These are phyloP conservation scores for Podosphaera xanthii DNA, from an alignment of 2,329 filamentous ascomycete species.

Conservation along the genomic window DNA sequence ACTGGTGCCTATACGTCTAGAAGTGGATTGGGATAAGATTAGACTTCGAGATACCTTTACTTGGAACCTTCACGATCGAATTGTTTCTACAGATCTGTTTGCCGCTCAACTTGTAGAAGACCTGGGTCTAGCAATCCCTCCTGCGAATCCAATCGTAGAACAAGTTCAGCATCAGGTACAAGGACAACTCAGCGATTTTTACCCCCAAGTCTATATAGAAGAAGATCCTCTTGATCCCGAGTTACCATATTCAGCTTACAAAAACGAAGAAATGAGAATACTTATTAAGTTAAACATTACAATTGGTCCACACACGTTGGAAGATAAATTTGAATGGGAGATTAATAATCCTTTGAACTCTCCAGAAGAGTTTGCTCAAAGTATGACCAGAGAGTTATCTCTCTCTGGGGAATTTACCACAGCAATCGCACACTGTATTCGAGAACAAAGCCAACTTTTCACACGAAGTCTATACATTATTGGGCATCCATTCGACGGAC, in stretches of 20 bases:
- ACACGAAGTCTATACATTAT: constrained; percentile 82
- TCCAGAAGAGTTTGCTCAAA: constrained; percentile 76
- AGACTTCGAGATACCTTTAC: constrained; percentile 94
- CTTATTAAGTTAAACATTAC: constrained; percentile 93
- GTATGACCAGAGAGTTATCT: constrained; percentile 75
- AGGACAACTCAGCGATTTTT: constrained; percentile 82
- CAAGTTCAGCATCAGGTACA: constrained; percentile 46
- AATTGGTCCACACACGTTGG: constrained; percentile 77
- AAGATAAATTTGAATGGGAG: constrained; percentile 98
- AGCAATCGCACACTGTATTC: constrained; percentile 90
- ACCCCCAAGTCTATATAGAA: constrained; percentile 73
- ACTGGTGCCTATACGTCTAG: constrained; percentile 70
- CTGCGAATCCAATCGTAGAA: constrained; percentile 37
- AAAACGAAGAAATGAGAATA: constrained; percentile 97
- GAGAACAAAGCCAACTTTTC: constrained; percentile 87
- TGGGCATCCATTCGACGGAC: constrained; percentile 83
- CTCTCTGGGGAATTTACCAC: constrained; percentile 91
- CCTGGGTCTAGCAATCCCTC: constrained; percentile 54
- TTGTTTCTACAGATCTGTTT: constrained; percentile 60
- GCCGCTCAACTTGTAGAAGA: constrained; percentile 82
- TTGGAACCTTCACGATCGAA: constrained; percentile 88
- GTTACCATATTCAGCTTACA: constrained; percentile 79
- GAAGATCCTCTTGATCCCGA: constrained; percentile 80
- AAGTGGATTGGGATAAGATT: constrained; percentile 89
- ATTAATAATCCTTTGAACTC: constrained; percentile 89